Base-by-base conservation (phyloP, 805 yeast species). In the Yarrowia bubula region DNA sequence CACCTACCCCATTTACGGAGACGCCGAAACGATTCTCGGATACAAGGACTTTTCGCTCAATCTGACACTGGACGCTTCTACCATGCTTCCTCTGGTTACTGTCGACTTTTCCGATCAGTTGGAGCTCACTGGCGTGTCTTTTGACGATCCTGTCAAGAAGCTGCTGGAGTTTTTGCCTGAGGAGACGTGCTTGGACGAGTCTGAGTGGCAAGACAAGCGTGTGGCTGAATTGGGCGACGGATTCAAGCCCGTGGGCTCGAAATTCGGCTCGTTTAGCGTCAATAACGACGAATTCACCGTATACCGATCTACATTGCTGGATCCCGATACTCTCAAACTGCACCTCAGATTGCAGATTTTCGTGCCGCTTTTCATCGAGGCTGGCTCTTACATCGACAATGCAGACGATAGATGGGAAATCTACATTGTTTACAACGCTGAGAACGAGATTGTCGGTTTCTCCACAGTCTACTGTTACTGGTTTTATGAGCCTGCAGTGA, bases 1-100 rank as follows among this genome's bases (percentile, higher is more conserved):
- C 77, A 93, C 98, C 1, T 95, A 95, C 74, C 96, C 98, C 1
- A 88, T 95, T 10, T 95, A 85, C 79, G 98, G 98, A 6, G 96
- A 92, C 55, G 82, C 91, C 1, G 99, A 95, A 73, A 86, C 86
- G 64, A 86, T 95, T 1, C 90, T 86, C 72, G 99, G 99, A 1
- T 95, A 84, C 74, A 82, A 86, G 69, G 88, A 84, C 69, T 78
- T 92, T 41, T 79, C 79, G 37, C 84, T 95, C 39, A 28, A 68
- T 67, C 69, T 83, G n/a, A 85, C 88, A 15, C 90, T 90, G 74
- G 96, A 92, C 72, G 83, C 88, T 42, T 77, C 80, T 53, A 87
- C 95, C 0, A 83, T 92, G 72, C 79, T 83, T 47, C 96, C 98
- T 10, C 84, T 88, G 63, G 76, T 91, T 61, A 84, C 84, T 62